These are phyloP conservation scores for Trichoderma pleuroti DNA, from an alignment of 2,329 filamentous ascomycete species.

Conservation along the genomic window DNA sequence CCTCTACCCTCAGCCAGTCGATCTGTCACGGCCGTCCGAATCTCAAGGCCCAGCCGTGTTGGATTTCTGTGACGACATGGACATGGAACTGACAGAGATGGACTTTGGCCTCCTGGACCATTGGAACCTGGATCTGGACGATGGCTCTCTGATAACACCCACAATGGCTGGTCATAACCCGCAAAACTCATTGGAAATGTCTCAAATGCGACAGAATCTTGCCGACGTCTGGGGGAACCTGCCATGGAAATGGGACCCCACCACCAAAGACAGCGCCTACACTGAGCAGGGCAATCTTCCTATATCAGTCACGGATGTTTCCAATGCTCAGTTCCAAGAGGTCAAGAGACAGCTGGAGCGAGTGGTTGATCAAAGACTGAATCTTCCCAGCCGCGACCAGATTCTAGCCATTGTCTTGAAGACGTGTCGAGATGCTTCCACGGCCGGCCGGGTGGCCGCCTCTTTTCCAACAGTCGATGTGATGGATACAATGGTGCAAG, in stretches of 20 bases:
- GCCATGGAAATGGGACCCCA: conserved; percentile 50
- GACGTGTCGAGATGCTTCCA: conserved; percentile 50
- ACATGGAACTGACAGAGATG: conserved; percentile 49
- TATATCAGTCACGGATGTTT: conserved; percentile 38
- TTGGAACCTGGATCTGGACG: conserved; percentile 42
- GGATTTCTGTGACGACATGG: conserved; percentile 49
- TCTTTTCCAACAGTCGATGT: conserved; percentile 61
- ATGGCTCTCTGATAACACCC: neutral
- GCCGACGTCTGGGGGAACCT: conserved; percentile 49
- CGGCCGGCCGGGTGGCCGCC: conserved; percentile 50
- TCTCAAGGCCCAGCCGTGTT: conserved; percentile 43
- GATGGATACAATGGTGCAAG: conserved; percentile 59
- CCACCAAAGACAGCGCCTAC: conserved; percentile 43
- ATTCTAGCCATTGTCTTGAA: conserved; percentile 62
- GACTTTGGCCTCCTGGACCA: conserved; percentile 50
- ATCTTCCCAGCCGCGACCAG: conserved; percentile 53
- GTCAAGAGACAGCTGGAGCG: conserved; percentile 37
- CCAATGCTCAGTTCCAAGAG: conserved; percentile 38
- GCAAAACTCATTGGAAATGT: conserved; percentile 42
- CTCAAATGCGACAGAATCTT: conserved; percentile 45
- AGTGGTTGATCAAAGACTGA: conserved; percentile 43
- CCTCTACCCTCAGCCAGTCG: conserved; percentile 45
- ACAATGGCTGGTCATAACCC: conserved; percentile 21
- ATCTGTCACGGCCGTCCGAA: conserved; percentile 36
- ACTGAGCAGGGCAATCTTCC: conserved; percentile 45